phyloP scores from a whole-genome alignment of 1,284 basidiomycete species.

The Leccinum laetum region DNA sequence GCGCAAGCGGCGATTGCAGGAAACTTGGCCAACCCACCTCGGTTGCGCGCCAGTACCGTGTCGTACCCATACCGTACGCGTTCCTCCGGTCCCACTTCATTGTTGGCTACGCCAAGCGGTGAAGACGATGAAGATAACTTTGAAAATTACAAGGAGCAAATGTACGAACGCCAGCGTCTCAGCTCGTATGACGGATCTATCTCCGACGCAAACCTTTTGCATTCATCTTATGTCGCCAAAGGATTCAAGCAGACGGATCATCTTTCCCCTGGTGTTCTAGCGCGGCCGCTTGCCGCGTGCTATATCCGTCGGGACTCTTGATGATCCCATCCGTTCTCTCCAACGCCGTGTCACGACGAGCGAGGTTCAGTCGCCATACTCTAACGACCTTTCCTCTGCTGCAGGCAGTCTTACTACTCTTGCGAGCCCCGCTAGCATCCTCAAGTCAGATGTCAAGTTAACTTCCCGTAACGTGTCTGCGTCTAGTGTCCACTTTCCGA shows the following conservation, averaged over 20 bases:
- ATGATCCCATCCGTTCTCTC: constrained; percentile 66
- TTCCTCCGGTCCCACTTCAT: constrained; percentile 52
- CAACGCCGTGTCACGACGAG: constrained; percentile 63
- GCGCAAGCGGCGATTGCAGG: constrained; percentile 87
- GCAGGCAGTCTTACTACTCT: constrained; percentile 43
- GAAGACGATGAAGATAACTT: constrained; percentile 75
- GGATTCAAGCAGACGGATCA: constrained; percentile 74
- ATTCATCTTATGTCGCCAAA: constrained; percentile 64
- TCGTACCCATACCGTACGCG: constrained; percentile 79
- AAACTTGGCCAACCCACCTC: constrained; percentile 74
- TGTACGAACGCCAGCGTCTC: constrained; percentile 53
- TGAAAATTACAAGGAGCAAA: constrained; percentile 52
- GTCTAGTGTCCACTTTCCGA: constrained; percentile 71
- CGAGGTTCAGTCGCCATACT: constrained; percentile 56
- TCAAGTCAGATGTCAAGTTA: constrained; percentile 56
- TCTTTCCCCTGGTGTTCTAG: constrained; percentile 46
- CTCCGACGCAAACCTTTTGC: constrained; percentile 46
- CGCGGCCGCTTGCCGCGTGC: constrained; percentile 69
- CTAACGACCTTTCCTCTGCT: constrained; percentile 49
- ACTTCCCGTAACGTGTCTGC: constrained; percentile 48
- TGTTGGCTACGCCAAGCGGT: constrained; percentile 59
- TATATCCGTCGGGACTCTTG: constrained; percentile 90
- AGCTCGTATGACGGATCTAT: constrained; percentile 60
- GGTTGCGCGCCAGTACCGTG: constrained; percentile 87
- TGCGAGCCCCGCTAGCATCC: constrained; percentile 51